Base-by-base conservation (phyloP, 306 rosid species). In the Begonia fuchsioides region DNA sequence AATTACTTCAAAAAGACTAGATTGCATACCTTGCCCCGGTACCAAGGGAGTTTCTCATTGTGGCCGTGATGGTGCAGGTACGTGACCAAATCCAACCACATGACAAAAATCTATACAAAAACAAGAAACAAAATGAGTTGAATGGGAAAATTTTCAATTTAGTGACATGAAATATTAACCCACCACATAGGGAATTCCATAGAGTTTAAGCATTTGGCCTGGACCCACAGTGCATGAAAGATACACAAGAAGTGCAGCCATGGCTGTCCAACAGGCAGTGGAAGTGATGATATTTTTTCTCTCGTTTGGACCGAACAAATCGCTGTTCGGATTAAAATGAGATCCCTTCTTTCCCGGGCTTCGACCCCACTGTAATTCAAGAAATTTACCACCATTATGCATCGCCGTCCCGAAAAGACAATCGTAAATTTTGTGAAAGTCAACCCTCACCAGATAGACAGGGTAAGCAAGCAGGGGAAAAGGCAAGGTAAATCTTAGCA, bases 51-150 rank as follows among this genome's bases (percentile, higher is more conserved):
- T 49, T 85, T 90, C 38, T 85, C 95, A 45, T 75, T 93, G 39
- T 90, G 95, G 32, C 98, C 98, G 55, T 90, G 98, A 59, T 90
- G 98, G 59, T 90, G 98, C 74, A 90, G 71, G 73, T 90, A 90
- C 18, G 98, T 90, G 18, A 90, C 98, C 17, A 76, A 60, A 63
- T 90, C 98, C 81, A 90, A 64, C 95, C 98, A 90, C 87, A 85
- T 58, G 40, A 90, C 95, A 12, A 90, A 90, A 53, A 61, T 44
- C 98, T 90, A 43, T 52, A 72, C 43, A 47, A 57, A 59, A 54
- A 14, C 49, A 65, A 58, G 43, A 41, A 55, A 55, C 0, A 26
- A 26, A n/a, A 26, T 26, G 35, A 26, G 35, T 26, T 26, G 35
- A 26, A 26, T 8, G 5, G 7, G 35, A 26, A 26, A 26, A 26